Conservation (phyloP, 768 basidiomycete genomes). For the Tulasnella sp. region DNA sequence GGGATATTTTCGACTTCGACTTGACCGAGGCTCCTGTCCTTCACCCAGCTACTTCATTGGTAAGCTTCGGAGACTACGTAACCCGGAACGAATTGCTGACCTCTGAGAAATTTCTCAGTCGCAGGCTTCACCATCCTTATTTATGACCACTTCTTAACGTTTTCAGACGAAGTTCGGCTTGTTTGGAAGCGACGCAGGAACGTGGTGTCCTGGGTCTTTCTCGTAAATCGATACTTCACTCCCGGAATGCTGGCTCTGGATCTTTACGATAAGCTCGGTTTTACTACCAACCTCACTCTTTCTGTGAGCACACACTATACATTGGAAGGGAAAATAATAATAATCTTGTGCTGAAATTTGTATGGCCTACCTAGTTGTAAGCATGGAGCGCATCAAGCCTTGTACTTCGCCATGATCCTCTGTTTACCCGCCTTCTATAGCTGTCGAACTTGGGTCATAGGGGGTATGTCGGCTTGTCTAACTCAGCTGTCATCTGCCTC, state of each 20-base stretch:
- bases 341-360: no score
- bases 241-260: not conserved
- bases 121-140: not conserved
- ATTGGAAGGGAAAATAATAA: no score
- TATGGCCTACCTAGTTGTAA: not conserved
- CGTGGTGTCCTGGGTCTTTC: slow-evolving; percentile 9
- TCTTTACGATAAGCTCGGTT: slow-evolving; percentile 7
- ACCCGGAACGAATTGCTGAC: not conserved
- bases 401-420: no score
- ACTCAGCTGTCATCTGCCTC: not conserved
- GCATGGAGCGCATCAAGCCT: no score
- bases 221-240: not conserved
- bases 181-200: slow-evolving; percentile 4
- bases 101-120: not conserved
- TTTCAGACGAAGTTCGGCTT: not conserved
- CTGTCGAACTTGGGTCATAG: not conserved
- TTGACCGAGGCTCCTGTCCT: not conserved
- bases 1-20: no score
- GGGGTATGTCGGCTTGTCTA: not conserved
- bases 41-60: not conserved
- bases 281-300: not conserved
- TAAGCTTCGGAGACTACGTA: not conserved
- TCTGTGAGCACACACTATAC: not conserved
- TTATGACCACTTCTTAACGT: slow-evolving; percentile 7
- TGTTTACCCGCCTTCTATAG: no score